Evolutionary conservation across 495 filamentous ascomycete species (phyloP).

Genomic region (Polyplosphaeria fusca): DNA sequence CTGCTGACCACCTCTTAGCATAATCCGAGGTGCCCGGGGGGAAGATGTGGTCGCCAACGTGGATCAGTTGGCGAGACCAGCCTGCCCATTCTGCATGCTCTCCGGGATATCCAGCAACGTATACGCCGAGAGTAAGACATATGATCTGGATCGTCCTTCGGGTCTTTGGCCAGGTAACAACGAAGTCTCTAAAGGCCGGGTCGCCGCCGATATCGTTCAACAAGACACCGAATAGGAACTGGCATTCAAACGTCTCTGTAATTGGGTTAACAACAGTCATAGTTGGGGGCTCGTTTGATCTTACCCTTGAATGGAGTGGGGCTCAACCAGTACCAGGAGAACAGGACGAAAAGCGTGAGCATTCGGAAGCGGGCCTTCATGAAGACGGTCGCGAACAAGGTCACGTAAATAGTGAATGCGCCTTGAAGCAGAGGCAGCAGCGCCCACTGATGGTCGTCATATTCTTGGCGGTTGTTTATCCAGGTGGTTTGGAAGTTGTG

Average conservation of each 20-base stretch:
- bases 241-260: slow-evolving; percentile 56
- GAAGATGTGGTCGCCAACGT: slow-evolving; percentile 51
- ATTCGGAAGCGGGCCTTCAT: slow-evolving; percentile 57
- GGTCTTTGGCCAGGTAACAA: slow-evolving; percentile 37
- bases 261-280: slow-evolving; percentile 20
- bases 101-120: slow-evolving; percentile 60
- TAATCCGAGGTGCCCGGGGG: slow-evolving; percentile 53
- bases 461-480: slow-evolving; percentile 57
- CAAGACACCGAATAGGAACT: slow-evolving; percentile 62
- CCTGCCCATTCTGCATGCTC: slow-evolving; percentile 54
- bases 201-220: slow-evolving; percentile 60
- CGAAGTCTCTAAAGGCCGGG: slow-evolving; percentile 49
- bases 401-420: slow-evolving; percentile 59
- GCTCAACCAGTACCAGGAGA: slow-evolving; percentile 47
- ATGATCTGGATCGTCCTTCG: slow-evolving; percentile 49
- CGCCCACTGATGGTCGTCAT: slow-evolving; percentile 67
- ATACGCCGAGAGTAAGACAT: slow-evolving; percentile 50
- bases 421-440: slow-evolving; percentile 60
- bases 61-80: slow-evolving; percentile 56
- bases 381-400: slow-evolving; percentile 55
- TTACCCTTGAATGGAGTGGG: slow-evolving; percentile 8
- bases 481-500: slow-evolving; percentile 54
- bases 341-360: slow-evolving; percentile 46
- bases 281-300: not conserved
- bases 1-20: slow-evolving; percentile 51